phyloP scores from a whole-genome alignment of 768 basidiomycete species.

The Collybiopsis confluens region DNA sequence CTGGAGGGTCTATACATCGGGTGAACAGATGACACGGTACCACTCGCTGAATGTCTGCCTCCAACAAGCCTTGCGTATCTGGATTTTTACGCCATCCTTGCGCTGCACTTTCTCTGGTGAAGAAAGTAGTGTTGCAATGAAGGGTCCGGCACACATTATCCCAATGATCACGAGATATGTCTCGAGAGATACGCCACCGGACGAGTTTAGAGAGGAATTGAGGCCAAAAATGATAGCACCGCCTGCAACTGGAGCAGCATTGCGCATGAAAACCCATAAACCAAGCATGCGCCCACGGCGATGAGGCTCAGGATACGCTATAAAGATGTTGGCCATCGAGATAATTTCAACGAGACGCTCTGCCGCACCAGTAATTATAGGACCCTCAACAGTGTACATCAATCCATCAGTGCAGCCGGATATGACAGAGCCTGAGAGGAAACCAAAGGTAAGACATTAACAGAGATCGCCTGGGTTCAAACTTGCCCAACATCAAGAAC shows the following conservation, averaged over 20 bases:
- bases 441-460: no score
- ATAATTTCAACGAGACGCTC: background rate
- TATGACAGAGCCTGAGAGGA: constrained; percentile 21
- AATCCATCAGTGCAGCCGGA: constrained; percentile 27
- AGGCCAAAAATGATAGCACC: constrained; percentile 30
- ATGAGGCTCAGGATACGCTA: constrained; percentile 29
- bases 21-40: constrained; percentile 23
- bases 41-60: constrained; percentile 22
- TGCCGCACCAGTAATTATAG: constrained; percentile 26
- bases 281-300: constrained; percentile 29
- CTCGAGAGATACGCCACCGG: constrained; percentile 26
- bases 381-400: constrained; percentile 29
- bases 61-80: constrained; percentile 24
- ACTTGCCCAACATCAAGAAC: constrained; percentile 27
- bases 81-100: constrained; percentile 26
- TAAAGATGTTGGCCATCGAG: background rate
- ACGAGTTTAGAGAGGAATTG: constrained; percentile 22
- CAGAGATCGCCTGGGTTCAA: background rate
- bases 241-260: constrained; percentile 28
- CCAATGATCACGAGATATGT: constrained; percentile 31
- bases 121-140: constrained; percentile 24
- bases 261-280: constrained; percentile 31
- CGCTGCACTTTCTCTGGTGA: constrained; percentile 26
- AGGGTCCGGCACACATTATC: constrained; percentile 31
- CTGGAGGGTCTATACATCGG: constrained; percentile 13